Evolutionary conservation across 169 alveolate species (phyloP).

Genomic region (Plasmodium blacklocki): DNA sequence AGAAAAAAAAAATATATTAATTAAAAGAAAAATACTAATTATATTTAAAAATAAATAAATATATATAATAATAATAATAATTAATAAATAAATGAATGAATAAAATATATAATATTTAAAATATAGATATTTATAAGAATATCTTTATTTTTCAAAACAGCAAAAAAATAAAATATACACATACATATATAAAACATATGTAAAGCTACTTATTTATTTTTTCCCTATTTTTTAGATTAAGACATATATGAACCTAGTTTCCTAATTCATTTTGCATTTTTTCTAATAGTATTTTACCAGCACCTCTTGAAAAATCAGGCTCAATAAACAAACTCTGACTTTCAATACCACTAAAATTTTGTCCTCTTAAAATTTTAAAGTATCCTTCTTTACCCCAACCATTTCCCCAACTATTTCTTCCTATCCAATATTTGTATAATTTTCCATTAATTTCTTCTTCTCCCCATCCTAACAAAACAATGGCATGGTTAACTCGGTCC

Average conservation of each 20-base stretch:
- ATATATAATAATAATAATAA: too few relatives aligned
- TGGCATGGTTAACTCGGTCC: slow-evolving; percentile 93
- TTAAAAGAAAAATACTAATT: too few relatives aligned
- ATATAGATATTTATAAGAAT: too few relatives aligned
- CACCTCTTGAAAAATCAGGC: slow-evolving; percentile 90
- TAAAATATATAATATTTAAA: too few relatives aligned
- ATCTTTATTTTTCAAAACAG: too few relatives aligned
- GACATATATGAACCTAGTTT: background rate
- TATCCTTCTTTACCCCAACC: slow-evolving; percentile 89
- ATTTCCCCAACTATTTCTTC: slow-evolving; percentile 89
- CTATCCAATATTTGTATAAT: slow-evolving; percentile 88
- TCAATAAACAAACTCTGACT: slow-evolving; percentile 91
- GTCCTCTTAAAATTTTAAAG: slow-evolving; percentile 87
- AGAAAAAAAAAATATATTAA: too few relatives aligned
- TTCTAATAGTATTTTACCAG: slow-evolving; percentile 68
- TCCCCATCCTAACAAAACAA: slow-evolving; percentile 94
- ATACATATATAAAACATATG: too few relatives aligned
- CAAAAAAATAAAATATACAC: too few relatives aligned
- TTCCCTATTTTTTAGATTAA: too few relatives aligned
- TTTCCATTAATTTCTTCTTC: slow-evolving; percentile 81
- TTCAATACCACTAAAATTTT: slow-evolving; percentile 88
- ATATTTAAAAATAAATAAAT: too few relatives aligned
- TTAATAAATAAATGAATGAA: too few relatives aligned
- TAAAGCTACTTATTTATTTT: too few relatives aligned
- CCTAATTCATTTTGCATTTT: slow-evolving; percentile 16